Evolutionary conservation across 306 rosid species (phyloP).

Genomic region (Dryas octopetala): DNA sequence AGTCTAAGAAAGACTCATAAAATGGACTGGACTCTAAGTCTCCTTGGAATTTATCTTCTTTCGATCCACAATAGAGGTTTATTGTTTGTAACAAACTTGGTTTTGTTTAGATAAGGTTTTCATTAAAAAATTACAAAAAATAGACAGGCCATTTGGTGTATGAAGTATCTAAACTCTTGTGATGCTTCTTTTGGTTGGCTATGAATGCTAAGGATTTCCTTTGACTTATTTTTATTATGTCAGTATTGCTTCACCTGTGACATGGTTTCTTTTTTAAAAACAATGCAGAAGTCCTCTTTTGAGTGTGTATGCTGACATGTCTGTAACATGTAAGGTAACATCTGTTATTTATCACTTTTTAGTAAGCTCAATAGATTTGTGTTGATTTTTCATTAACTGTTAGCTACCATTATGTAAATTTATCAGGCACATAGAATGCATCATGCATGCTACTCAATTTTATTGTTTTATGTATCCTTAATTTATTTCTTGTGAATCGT

Average conservation of each 20-base stretch:
- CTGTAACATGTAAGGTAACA: slow-evolving; percentile 87
- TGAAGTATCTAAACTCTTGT: not conserved
- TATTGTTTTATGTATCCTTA: not conserved
- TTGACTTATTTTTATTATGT: not conserved
- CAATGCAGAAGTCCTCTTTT: slow-evolving; percentile 87
- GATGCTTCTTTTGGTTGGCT: not conserved
- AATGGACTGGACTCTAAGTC: too few relatives aligned
- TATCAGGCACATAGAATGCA: not conserved
- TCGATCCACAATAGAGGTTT: not conserved
- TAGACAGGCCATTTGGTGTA: not conserved
- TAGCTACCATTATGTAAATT: not conserved
- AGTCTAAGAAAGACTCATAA: too few relatives aligned
- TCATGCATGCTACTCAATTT: not conserved
- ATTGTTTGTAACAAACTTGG: not conserved
- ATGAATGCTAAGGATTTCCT: not conserved
- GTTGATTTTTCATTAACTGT: not conserved
- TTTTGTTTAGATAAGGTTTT: not conserved
- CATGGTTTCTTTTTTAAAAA: slow-evolving; percentile 14
- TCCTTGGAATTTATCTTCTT: not conserved
- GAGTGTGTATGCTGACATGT: slow-evolving; percentile 98
- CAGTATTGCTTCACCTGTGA: slow-evolving; percentile 15
- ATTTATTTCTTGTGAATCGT: not conserved
- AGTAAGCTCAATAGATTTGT: not conserved
- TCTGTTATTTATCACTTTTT: not conserved
- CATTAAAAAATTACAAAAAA: not conserved